Conservation (phyloP, 805 yeast species). For the Kodamaea kakaduensis region DNA sequence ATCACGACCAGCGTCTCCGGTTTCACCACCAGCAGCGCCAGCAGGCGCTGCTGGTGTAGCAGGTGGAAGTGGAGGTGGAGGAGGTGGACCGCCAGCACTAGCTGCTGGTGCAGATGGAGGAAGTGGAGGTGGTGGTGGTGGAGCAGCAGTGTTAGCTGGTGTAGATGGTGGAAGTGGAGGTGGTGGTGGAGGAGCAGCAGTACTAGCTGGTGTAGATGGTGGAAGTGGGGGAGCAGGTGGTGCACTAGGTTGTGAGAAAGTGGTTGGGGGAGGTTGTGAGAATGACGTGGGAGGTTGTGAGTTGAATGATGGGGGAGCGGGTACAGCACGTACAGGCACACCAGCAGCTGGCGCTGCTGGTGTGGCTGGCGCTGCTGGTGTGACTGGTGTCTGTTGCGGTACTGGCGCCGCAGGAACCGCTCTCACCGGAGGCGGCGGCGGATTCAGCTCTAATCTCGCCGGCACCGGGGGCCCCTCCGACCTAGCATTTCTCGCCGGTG, state of each 20-base stretch:
- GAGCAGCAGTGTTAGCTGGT: slow-evolving; percentile 9
- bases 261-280: slow-evolving; percentile 17
- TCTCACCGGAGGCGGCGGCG: slow-evolving; percentile 11
- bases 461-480: slow-evolving; percentile 13
- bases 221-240: slow-evolving; percentile 16
- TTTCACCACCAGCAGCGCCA: slow-evolving; percentile 26
- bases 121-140: slow-evolving; percentile 13
- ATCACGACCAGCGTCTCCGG: slow-evolving; percentile 61
- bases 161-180: slow-evolving; percentile 14
- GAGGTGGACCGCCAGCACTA: slow-evolving; percentile 18
- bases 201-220: slow-evolving; percentile 10
- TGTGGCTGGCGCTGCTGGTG: slow-evolving; percentile 15
- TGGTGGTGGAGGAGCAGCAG: slow-evolving; percentile 12
- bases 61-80: slow-evolving; percentile 30
- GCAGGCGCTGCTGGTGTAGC: slow-evolving; percentile 35
- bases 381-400: slow-evolving; percentile 9
- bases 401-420: too few species aligned
- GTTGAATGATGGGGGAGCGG: slow-evolving; percentile 14
- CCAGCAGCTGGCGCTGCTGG: slow-evolving; percentile 11
- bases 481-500: slow-evolving; percentile 26
- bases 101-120: slow-evolving; percentile 22
- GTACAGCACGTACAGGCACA: slow-evolving; percentile 10
- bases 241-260: slow-evolving; percentile 12
- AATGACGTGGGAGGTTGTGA: slow-evolving; percentile 10
- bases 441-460: background rate